Base-by-base conservation (phyloP, 768 basidiomycete genomes). In the Psilocybe sp. region DNA sequence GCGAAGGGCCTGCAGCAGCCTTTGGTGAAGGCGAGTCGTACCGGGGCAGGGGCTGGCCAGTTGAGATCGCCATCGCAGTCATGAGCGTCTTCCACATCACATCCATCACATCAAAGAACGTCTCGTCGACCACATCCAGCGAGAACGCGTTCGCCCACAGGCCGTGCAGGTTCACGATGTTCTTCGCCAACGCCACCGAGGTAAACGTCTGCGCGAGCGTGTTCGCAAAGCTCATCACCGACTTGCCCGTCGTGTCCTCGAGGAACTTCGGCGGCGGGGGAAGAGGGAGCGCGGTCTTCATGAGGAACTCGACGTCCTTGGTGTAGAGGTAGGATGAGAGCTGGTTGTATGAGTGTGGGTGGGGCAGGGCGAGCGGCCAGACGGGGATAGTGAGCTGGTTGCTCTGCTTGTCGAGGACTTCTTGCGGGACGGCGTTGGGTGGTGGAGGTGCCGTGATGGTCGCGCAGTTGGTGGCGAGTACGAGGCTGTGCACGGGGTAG, bases 101-200 rank as follows among this genome's bases (percentile, higher is more conserved):
- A 51, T 88, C 84, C 51, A 92, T 75, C 15, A 75, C 74, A 18
- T 76, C 73, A 87, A 87, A 92, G 39, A 91, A 67, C 16, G 70
- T 70, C 32, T 79, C 75, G 55, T 89, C 84, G 45, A 76, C 78
- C 1, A 90, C 65, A 3, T 87, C 87, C n/a, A 92, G 72, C 16
- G 79, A 78, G 51, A 81, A 82, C 2, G 77, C 78, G 60, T 91
- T 90, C 50, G 78, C 73, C 86, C 87, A 92, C 31, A 90, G 64
- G 6, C 84, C 87, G 49, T 83, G 77, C 34, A 89, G 76, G 33
- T 61, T 67, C 45, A 70, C 64, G 5, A 77, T 68, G 46, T 78
- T 72, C 35, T 70, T 67, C 40, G 85, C 64, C 7, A 89, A 70
- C 12, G 72, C 75, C 23, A 69, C 71, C 34, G 69, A 48, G 34